Base-by-base conservation (phyloP, 768 basidiomycete genomes). In the Tulasnella sp. region DNA sequence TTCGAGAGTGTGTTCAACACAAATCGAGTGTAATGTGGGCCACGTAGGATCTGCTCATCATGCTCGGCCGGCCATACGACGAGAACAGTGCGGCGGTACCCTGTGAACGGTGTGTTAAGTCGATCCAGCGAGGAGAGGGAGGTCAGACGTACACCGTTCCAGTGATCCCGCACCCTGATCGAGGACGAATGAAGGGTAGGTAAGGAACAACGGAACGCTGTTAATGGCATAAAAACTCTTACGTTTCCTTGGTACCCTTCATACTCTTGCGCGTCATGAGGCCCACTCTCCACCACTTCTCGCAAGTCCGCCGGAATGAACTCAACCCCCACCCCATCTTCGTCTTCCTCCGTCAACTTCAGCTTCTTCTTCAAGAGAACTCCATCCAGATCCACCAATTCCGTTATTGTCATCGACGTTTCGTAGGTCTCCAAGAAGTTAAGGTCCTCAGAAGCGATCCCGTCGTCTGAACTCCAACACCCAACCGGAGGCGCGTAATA, bases 201-300 rank as follows among this genome's bases (percentile, higher is more conserved):
- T 75, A 38, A 71, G 74, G n/a, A 36, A n/a, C 9, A 1, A 68
- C 9, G 68, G n/a, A 4, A 21, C 3, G 18, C 8, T 24, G n/a
- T n/a, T n/a, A n/a, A n/a, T 42, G 34, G 44, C 16, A n/a, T 48
- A 77, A 42, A 52, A n/a, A n/a, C n/a, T n/a, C 85, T 68, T 56
- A 88, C 88, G 82, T 88, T 87, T 18, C 86, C 87, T 82, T 84
- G 84, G 80, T 88, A 88, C 36, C 86, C 86, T 75, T 87, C 86
- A 71, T 87, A 87, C 2, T 87, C 84, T n/a, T 82, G 81, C 3
- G 85, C 82, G 78, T 88, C 86, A 6, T 87, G 87, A 14, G 78
- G 76, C 9, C 44, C 76, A 36, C 81, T 85, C 39, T 87, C 84
- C 80, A 88, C 36, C n/a, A 34, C 0, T 31, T 76, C 52, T 3